Percentiles rank a stretch among this genome's conserved stretches.
Conservation (phyloP, 2,329 filamentous ascomycete species). For the Hypoxylon sp. region DNA sequence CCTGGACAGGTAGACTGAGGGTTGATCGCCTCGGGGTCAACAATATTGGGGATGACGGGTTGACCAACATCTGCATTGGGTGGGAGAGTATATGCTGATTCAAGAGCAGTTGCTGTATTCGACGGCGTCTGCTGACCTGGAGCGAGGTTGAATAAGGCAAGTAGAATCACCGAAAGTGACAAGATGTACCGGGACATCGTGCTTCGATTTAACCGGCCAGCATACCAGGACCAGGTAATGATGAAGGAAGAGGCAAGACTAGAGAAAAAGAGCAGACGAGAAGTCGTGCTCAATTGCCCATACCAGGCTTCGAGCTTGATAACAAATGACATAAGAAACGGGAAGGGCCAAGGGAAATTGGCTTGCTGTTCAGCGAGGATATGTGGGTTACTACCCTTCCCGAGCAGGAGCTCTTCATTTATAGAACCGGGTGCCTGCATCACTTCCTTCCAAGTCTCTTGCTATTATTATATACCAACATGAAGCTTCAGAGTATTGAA, state of each 20-base stretch:
- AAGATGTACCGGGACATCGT: slow-evolving; percentile 36
- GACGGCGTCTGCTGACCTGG: slow-evolving; percentile 24
- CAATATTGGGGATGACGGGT: slow-evolving; percentile 72
- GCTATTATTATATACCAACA: slow-evolving; percentile 3
- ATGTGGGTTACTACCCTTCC: slow-evolving; percentile 17
- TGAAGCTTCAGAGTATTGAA: slow-evolving; percentile 6
- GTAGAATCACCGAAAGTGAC: slow-evolving; percentile 21
- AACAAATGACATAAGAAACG: slow-evolving; percentile 36
- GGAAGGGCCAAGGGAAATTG: slow-evolving; percentile 34
- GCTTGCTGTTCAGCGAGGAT: slow-evolving; percentile 29
- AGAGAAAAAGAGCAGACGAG: slow-evolving; percentile 44
- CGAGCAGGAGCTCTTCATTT: slow-evolving; percentile 25
- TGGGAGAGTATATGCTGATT: slow-evolving; percentile 20
- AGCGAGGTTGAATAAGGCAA: slow-evolving; percentile 25
- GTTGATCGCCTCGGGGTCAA: slow-evolving; percentile 74
- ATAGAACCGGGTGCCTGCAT: slow-evolving; percentile 26
- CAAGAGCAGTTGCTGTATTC: slow-evolving; percentile 8
- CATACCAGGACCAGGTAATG: slow-evolving; percentile 38
- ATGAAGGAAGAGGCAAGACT: slow-evolving; percentile 44
- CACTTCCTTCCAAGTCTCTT: slow-evolving; percentile 10
- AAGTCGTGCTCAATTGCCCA: slow-evolving; percentile 38
- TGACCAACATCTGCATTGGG: slow-evolving; percentile 60
- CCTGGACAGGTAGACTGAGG: slow-evolving; percentile 77
- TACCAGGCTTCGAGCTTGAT: slow-evolving; percentile 41
- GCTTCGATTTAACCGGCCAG: slow-evolving; percentile 29